A percentile compares a stretch with the other conserved stretches of the same genome.
These are phyloP conservation scores for Fusarium incarnatum DNA, from an alignment of 2,329 filamentous ascomycete genomes.

Conservation along the genomic window DNA sequence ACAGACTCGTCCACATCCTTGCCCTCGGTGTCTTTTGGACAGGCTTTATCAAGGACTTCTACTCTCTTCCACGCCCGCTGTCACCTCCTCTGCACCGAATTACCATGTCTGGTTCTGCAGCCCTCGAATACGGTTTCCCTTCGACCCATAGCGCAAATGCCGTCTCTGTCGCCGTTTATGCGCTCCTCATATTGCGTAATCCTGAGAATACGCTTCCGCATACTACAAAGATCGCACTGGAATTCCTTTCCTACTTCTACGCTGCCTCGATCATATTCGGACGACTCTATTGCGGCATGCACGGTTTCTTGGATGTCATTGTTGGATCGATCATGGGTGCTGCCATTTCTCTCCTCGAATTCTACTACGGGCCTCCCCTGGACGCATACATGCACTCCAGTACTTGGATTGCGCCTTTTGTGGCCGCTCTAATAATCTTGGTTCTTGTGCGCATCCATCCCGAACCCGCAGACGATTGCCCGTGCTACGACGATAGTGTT, in stretches of 20 bases:
- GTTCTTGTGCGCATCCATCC: slow-evolving; percentile 89
- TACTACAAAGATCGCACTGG: slow-evolving; percentile 70
- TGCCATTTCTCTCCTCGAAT: slow-evolving; percentile 69
- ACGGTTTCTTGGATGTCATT: slow-evolving; percentile 92
- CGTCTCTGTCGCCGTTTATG: slow-evolving; percentile 91
- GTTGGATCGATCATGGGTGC: slow-evolving; percentile 83
- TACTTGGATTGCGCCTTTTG: slow-evolving; percentile 71
- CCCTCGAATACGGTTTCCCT: slow-evolving; percentile 96
- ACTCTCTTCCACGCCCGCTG: slow-evolving; percentile 90
- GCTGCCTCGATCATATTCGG: slow-evolving; percentile 90
- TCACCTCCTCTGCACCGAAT: slow-evolving; percentile 94
- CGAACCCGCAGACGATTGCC: slow-evolving; percentile 95
- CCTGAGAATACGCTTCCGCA: slow-evolving; percentile 72
- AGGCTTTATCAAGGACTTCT: slow-evolving; percentile 93
- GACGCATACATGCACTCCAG: slow-evolving; percentile 78
- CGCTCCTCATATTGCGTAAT: slow-evolving; percentile 75
- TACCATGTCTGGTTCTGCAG: slow-evolving; percentile 95
- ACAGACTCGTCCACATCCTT: slow-evolving; percentile 77
- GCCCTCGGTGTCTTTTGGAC: slow-evolving; percentile 86
- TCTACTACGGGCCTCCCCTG: slow-evolving; percentile 69
- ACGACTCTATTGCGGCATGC: slow-evolving; percentile 97
- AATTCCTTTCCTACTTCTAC: slow-evolving; percentile 82
- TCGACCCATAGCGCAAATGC: slow-evolving; percentile 98
- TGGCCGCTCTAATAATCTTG: slow-evolving; percentile 75
- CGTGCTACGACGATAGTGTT: slow-evolving; percentile 96